Conservation (phyloP, 805 yeast species). For the Metschnikowia proteae region DNA sequence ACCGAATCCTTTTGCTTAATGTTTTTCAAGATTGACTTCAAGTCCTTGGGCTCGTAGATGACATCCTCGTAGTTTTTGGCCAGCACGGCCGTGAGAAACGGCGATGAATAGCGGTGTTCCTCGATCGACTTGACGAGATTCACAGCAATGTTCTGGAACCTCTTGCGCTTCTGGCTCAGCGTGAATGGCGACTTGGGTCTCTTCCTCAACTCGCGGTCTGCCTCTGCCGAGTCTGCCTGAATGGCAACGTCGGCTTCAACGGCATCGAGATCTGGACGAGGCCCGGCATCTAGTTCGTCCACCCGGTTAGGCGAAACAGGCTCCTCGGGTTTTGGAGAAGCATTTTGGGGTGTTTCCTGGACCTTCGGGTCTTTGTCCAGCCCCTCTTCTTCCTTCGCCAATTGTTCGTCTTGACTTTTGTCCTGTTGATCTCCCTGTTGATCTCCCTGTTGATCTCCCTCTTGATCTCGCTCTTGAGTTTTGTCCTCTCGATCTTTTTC, state of each 20-base stretch:
- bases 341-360: too few species aligned
- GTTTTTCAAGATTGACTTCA: constrained; percentile 56
- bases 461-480: too few species aligned
- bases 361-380: too few species aligned
- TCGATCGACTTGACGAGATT: constrained; percentile 62
- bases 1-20: constrained; percentile 42
- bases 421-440: too few species aligned
- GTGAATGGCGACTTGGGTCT: constrained; percentile 4
- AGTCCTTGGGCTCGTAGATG: constrained; percentile 62
- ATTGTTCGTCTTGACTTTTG: too few species aligned
- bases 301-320: too few species aligned
- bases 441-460: too few species aligned
- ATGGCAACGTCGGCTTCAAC: neutral
- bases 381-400: too few species aligned
- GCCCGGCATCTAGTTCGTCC: too few species aligned
- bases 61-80: constrained; percentile 67
- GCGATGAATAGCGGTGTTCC: constrained; percentile 69
- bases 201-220: neutral
- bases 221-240: neutral
- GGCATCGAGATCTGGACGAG: too few species aligned
- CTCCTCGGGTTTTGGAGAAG: too few species aligned
- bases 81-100: constrained; percentile 68
- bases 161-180: constrained; percentile 29
- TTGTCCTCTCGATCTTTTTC: too few species aligned
- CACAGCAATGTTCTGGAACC: constrained; percentile 58